These are phyloP conservation scores for Leersia perrieri DNA, from an alignment of 176 grass and related monocot genomes.

Conservation along the genomic window DNA sequence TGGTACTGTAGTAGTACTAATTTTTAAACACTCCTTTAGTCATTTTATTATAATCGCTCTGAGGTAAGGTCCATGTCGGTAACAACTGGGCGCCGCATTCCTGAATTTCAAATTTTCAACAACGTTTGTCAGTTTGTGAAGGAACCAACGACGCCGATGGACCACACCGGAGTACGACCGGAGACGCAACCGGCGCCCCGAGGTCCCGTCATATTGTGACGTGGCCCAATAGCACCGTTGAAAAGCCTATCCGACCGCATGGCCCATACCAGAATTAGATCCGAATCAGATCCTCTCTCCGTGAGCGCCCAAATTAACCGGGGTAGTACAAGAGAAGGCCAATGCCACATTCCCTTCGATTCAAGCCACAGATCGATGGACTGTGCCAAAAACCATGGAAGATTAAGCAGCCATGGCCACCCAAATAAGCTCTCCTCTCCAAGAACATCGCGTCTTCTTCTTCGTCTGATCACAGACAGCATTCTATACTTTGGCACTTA, in stretches of 20 bases:
- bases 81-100: too few species aligned
- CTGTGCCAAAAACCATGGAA: not conserved
- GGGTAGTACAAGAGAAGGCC: not conserved
- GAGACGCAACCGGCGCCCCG: not conserved
- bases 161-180: not conserved
- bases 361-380: not conserved
- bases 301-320: too few species aligned
- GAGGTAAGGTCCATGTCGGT: too few species aligned
- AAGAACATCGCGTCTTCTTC: too few species aligned
- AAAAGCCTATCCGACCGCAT: not conserved
- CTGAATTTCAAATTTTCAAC: too few species aligned
- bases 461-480: too few species aligned
- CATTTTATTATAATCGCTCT: too few species aligned
- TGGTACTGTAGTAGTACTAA: too few species aligned
- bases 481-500: not conserved
- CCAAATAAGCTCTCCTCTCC: not conserved
- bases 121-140: too few species aligned
- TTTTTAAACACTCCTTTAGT: too few species aligned
- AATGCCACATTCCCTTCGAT: not conserved
- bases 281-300: not conserved
- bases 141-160: too few species aligned
- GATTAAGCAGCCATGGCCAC: not conserved
- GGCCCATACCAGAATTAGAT: not conserved
- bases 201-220: not conserved
- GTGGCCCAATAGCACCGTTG: not conserved